These are phyloP conservation scores for Dunaliella sp. DNA, from an alignment of 139 green algal genomes.

Conservation along the genomic window DNA sequence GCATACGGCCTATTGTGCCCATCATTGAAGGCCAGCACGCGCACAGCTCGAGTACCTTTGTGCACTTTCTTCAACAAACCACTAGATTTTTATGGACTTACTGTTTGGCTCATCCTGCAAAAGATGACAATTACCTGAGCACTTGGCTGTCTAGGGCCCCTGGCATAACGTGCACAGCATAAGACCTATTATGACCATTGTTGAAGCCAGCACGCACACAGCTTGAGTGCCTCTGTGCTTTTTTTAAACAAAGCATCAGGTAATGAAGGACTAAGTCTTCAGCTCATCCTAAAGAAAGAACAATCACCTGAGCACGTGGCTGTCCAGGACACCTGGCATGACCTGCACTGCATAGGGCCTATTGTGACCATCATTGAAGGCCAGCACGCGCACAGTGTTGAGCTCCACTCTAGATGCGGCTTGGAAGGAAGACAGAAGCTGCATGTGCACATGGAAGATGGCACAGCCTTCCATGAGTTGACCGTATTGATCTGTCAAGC, in stretches of 20 bases:
- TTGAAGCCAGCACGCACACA: slow-evolving; percentile 31
- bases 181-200: slow-evolving; percentile 7
- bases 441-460: neutral
- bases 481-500: too few relatives aligned
- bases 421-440: slow-evolving; percentile 15
- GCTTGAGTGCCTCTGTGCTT: too few relatives aligned
- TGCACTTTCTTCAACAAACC: too few relatives aligned
- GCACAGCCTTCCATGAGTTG: too few relatives aligned
- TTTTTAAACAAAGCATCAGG: too few relatives aligned
- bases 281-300: too few relatives aligned
- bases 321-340: slow-evolving; percentile 15
- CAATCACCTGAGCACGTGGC: neutral
- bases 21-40: slow-evolving; percentile 33
- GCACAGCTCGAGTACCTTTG: too few relatives aligned
- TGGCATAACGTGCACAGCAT: slow-evolving; percentile 8
- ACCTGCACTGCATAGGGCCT: slow-evolving; percentile 10
- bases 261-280: too few relatives aligned
- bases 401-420: neutral
- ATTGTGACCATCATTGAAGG: slow-evolving; percentile 25
- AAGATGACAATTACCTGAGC: too few relatives aligned
- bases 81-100: too few relatives aligned
- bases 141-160: slow-evolving; percentile 15
- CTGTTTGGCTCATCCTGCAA: too few relatives aligned
- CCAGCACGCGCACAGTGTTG: slow-evolving; percentile 36
- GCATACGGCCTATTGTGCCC: neutral